phyloP scores from a whole-genome alignment of 2,329 filamentous ascomycete species.

The Thermothelomyces thermophilus region DNA sequence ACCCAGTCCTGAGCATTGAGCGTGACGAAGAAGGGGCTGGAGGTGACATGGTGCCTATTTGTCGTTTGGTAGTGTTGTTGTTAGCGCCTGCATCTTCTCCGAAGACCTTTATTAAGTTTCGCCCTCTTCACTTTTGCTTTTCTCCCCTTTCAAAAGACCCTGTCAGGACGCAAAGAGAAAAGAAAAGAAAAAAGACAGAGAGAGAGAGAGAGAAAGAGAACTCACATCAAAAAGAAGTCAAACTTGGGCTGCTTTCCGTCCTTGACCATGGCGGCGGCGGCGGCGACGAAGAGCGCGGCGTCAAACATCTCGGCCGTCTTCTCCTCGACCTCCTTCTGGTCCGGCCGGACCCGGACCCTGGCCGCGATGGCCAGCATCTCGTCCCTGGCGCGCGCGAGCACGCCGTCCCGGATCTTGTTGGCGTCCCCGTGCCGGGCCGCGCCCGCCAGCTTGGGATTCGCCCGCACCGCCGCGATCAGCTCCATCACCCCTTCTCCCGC shows the following conservation, averaged over 20 bases:
- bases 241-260: conserved; percentile 60
- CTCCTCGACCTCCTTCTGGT: conserved; percentile 52
- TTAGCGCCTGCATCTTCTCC: no score
- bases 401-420: conserved; percentile 63
- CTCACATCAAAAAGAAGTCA: conserved; percentile 69
- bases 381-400: conserved; percentile 55
- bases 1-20: conserved; percentile 59
- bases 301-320: conserved; percentile 61
- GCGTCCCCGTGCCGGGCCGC: conserved; percentile 46
- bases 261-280: conserved; percentile 42
- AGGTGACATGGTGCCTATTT: conserved; percentile 67
- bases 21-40: conserved; percentile 63
- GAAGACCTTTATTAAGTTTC: no score
- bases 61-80: not conserved
- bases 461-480: conserved; percentile 54
- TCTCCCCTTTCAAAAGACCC: no score
- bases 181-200: not conserved
- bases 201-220: not conserved
- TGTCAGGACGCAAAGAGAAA: no score
- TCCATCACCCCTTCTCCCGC: conserved; percentile 41
- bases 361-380: conserved; percentile 57
- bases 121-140: no score
- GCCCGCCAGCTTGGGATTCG: conserved; percentile 48
- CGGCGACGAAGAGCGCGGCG: conserved; percentile 43
- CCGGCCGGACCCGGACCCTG: conserved; percentile 49